Evolutionary conservation across 2,329 filamentous ascomycete genomes (phyloP).

Genomic region (Aspergillus pseudotamarii): DNA sequence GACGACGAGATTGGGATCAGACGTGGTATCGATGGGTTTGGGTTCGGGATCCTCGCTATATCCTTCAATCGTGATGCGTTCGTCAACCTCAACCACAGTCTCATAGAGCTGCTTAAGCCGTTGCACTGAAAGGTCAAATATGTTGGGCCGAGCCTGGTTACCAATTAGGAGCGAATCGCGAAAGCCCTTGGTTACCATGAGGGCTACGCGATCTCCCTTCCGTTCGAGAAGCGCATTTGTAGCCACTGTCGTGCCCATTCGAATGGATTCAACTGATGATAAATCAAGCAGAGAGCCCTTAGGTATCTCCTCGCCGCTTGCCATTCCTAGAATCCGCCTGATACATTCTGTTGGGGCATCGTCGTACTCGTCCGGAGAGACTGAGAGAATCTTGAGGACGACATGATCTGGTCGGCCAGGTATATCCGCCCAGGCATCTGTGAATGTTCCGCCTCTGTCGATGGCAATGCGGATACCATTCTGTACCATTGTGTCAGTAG

Average conservation of each 20-base stretch:
- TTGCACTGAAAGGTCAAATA: slow-evolving; percentile 80
- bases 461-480: slow-evolving; percentile 3
- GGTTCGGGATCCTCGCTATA: slow-evolving; percentile 27
- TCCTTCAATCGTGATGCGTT: slow-evolving; percentile 50
- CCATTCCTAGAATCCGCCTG: slow-evolving; percentile 15
- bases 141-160: slow-evolving; percentile 80
- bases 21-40: slow-evolving; percentile 17
- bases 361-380: slow-evolving; percentile 82
- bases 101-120: slow-evolving; percentile 64
- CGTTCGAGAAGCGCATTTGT: slow-evolving; percentile 70
- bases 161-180: slow-evolving; percentile 81
- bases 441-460: slow-evolving; percentile 45
- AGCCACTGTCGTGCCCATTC: slow-evolving; percentile 90
- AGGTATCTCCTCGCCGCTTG: slow-evolving; percentile 15
- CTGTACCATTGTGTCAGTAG: not conserved
- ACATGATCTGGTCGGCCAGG: slow-evolving; percentile 53
- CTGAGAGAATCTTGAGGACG: slow-evolving; percentile 80
- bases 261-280: slow-evolving; percentile 55
- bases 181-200: slow-evolving; percentile 72
- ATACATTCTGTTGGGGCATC: slow-evolving; percentile 59
- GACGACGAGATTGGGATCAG: slow-evolving; percentile 61
- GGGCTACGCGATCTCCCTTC: slow-evolving; percentile 24
- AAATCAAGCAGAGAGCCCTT: slow-evolving; percentile 18
- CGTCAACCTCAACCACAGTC: slow-evolving; percentile 28
- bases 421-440: slow-evolving; percentile 8